Conservation (phyloP, 352 stramenopile species). For the Globisporangium paddicum region DNA sequence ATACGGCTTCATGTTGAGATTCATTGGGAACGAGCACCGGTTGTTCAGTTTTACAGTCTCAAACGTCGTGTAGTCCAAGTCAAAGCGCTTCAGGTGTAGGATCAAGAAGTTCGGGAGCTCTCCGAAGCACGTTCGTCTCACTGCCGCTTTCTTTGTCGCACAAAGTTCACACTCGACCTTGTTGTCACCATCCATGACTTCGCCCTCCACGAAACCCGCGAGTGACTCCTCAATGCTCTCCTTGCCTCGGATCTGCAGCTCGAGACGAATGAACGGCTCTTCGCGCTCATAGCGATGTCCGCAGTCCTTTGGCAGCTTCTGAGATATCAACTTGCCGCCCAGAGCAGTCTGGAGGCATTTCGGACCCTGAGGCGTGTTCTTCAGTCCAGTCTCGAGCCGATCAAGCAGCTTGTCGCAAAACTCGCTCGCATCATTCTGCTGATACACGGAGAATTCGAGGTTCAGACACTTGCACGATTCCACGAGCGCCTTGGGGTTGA, state of each 20-base stretch:
- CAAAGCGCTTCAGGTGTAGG: conserved; percentile 98
- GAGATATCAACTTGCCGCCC: conserved; percentile 80
- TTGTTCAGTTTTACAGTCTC: conserved; percentile 99
- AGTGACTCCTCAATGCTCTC: conserved; percentile 97
- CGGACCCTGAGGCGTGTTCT: conserved; percentile 81
- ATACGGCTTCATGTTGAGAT: conserved; percentile 98
- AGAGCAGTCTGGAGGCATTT: conserved; percentile 73
- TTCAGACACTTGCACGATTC: conserved; percentile 88
- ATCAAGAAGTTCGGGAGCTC: conserved; percentile 96
- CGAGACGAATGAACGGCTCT: conserved; percentile 97
- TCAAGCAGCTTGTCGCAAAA: conserved; percentile 99
- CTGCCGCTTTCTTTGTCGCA: conserved; percentile 96
- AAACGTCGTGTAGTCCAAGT: conserved; percentile 99
- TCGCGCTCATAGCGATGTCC: conserved; percentile 93
- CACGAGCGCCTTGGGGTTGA: conserved; percentile 86
- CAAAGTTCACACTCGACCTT: conserved; percentile 98
- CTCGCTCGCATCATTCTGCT: conserved; percentile 99
- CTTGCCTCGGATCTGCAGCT: conserved; percentile 98
- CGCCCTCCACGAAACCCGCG: conserved; percentile 95
- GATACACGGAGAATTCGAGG: conserved; percentile 94
- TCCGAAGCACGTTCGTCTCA: conserved; percentile 94
- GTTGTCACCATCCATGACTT: conserved; percentile 99
- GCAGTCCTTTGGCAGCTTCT: conserved; percentile 89
- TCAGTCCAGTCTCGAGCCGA: conserved; percentile 95
- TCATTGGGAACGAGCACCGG: conserved; percentile 96